A percentile compares a stretch with the other conserved stretches of the same genome.
phyloP scores from a whole-genome alignment of 305 asterid species.

The Stenogyne calaminthoides region DNA sequence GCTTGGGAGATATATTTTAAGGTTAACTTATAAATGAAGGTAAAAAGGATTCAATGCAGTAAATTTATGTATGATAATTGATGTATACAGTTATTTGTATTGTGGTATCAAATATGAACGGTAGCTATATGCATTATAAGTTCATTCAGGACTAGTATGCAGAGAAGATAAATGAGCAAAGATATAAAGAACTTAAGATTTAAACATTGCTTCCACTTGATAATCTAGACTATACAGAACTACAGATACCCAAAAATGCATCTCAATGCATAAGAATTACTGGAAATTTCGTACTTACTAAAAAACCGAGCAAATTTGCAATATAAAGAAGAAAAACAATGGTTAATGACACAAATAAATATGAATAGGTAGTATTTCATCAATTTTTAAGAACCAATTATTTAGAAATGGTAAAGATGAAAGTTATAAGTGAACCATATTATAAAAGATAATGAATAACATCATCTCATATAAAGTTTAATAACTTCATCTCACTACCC shows the following conservation, averaged over 20 bases:
- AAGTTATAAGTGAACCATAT: not conserved
- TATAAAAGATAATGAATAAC: not conserved
- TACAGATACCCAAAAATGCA: not conserved
- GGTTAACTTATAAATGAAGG: not conserved
- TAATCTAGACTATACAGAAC: not conserved
- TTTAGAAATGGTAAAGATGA: not conserved
- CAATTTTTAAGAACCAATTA: not conserved
- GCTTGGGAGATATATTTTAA: not conserved
- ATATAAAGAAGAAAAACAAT: not conserved
- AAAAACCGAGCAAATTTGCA: not conserved
- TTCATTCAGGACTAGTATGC: slow-evolving; percentile 3
- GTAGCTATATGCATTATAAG: not conserved
- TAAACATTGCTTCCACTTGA: not conserved
- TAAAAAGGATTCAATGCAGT: not conserved
- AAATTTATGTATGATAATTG: not conserved
- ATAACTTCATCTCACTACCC: not conserved
- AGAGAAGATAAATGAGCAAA: slow-evolving; percentile 5
- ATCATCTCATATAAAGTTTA: not conserved
- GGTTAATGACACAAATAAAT: not conserved
- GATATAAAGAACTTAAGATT: not conserved
- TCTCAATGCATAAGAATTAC: not conserved
- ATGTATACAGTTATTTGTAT: not conserved
- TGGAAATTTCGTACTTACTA: not conserved
- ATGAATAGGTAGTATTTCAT: not conserved
- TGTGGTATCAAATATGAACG: not conserved